Conservation (phyloP, 305 asterid species). For the Fraxinus xanthoxyloides region DNA sequence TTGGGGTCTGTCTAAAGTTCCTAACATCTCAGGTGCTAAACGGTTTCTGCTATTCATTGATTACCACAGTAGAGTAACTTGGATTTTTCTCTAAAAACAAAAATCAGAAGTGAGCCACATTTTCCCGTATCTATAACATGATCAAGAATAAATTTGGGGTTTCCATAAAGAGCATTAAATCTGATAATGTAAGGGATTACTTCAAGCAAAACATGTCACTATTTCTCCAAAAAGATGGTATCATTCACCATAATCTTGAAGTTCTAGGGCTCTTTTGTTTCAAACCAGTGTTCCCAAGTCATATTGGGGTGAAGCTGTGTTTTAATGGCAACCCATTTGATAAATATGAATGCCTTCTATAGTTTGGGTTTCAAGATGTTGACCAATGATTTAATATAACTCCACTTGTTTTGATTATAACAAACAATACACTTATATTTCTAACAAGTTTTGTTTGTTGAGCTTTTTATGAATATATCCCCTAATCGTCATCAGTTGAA, state of each 20-base stretch:
- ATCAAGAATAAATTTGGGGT: not conserved
- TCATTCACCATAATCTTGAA: constrained; percentile 8
- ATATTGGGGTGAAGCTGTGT: not conserved
- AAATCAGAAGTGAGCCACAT: not conserved
- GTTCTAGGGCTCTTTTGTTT: not conserved
- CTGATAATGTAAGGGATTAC: not conserved
- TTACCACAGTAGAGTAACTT: not conserved
- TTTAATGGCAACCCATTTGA: not conserved
- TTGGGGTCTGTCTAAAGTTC: not conserved
- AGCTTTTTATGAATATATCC: too few species aligned
- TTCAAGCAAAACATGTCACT: not conserved
- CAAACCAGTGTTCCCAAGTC: not conserved
- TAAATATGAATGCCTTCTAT: not conserved
- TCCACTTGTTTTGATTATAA: too few species aligned
- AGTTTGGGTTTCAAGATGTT: not conserved
- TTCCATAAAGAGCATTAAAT: not conserved
- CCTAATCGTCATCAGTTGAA: too few species aligned
- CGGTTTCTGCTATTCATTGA: constrained; percentile 8
- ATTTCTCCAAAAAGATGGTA: not conserved
- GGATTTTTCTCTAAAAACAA: not conserved
- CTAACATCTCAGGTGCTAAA: not conserved
- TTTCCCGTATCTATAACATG: not conserved
- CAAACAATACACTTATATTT: too few species aligned
- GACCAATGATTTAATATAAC: too few species aligned
- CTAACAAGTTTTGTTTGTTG: too few species aligned